A percentile compares a stretch with the other conserved stretches of the same genome.
phyloP scores from a whole-genome alignment of 768 basidiomycete species.

The Clathrus columnatus region DNA sequence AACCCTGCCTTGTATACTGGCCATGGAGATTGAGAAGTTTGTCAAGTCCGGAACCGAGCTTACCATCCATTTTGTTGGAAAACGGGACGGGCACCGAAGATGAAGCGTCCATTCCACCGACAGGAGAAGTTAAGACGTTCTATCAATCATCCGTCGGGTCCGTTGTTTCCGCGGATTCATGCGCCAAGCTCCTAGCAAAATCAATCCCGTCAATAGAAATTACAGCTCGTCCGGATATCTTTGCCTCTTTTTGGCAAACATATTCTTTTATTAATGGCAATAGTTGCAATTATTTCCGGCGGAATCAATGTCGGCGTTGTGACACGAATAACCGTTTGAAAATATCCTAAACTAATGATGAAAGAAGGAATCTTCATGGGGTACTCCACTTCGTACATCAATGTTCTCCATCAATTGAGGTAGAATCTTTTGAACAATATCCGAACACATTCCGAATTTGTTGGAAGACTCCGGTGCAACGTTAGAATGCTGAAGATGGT shows the following conservation, averaged over 20 bases:
- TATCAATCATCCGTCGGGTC: not conserved
- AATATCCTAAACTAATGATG: too few species aligned
- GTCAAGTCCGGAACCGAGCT: not conserved
- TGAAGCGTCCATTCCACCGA: conserved; percentile 4
- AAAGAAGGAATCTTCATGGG: too few species aligned
- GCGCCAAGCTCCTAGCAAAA: too few species aligned
- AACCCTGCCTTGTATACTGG: not conserved
- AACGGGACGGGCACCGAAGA: not conserved
- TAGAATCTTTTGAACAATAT: too few species aligned
- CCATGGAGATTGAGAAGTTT: not conserved
- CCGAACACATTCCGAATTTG: not conserved
- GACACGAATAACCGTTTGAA: too few species aligned
- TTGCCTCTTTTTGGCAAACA: too few species aligned
- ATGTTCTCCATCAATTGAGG: too few species aligned
- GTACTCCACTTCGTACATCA: not conserved
- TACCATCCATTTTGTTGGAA: not conserved
- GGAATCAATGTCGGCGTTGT: not conserved
- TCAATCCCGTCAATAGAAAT: too few species aligned
- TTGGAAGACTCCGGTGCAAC: not conserved
- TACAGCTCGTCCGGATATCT: too few species aligned
- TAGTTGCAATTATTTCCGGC: not conserved
- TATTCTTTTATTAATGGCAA: not conserved
- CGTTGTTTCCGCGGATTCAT: conserved; percentile 9
- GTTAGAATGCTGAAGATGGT: too few species aligned
- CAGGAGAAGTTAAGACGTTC: not conserved